Evolutionary conservation across 2,329 filamentous ascomycete species (phyloP).

Genomic region (Golovinomyces cichoracearum): DNA sequence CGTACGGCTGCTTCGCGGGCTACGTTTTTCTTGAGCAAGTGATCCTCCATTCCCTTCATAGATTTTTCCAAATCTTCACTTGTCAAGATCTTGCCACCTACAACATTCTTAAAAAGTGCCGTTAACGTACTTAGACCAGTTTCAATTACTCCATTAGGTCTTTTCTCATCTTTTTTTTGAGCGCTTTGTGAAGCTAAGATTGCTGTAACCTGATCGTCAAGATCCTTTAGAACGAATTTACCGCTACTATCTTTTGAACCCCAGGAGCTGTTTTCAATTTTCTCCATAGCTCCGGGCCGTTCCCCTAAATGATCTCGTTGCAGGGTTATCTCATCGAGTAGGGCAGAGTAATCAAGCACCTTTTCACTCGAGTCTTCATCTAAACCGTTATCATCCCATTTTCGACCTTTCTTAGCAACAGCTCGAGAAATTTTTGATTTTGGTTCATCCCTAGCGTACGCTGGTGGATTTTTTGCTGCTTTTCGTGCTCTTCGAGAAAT

Average conservation of each 20-base stretch:
- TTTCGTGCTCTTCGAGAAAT: slow-evolving; percentile 58
- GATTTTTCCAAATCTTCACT: slow-evolving; percentile 75
- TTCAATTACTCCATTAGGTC: slow-evolving; percentile 40
- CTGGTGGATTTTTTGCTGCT: slow-evolving; percentile 32
- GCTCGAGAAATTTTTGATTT: slow-evolving; percentile 31
- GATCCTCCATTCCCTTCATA: slow-evolving; percentile 87
- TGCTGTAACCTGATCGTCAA: slow-evolving; percentile 77
- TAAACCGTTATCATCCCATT: slow-evolving; percentile 74
- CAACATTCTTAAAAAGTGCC: slow-evolving; percentile 76
- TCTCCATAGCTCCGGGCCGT: slow-evolving; percentile 37
- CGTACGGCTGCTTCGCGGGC: slow-evolving; percentile 80
- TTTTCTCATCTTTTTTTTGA: slow-evolving; percentile 23
- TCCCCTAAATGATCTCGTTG: slow-evolving; percentile 24
- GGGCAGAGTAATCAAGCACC: slow-evolving; percentile 70
- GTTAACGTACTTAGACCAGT: slow-evolving; percentile 61
- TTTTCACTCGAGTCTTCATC: slow-evolving; percentile 56
- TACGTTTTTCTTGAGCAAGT: slow-evolving; percentile 84
- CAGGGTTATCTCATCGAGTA: slow-evolving; percentile 25
- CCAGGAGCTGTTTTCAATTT: slow-evolving; percentile 57
- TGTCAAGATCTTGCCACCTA: slow-evolving; percentile 78
- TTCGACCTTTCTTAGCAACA: slow-evolving; percentile 55
- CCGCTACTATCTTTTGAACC: slow-evolving; percentile 65
- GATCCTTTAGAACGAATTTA: slow-evolving; percentile 76
- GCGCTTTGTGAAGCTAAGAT: slow-evolving; percentile 63
- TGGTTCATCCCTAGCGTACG: slow-evolving; percentile 58